These are phyloP conservation scores for Chaetomium olivaceum DNA, from an alignment of 2,329 filamentous ascomycete species.

Conservation along the genomic window DNA sequence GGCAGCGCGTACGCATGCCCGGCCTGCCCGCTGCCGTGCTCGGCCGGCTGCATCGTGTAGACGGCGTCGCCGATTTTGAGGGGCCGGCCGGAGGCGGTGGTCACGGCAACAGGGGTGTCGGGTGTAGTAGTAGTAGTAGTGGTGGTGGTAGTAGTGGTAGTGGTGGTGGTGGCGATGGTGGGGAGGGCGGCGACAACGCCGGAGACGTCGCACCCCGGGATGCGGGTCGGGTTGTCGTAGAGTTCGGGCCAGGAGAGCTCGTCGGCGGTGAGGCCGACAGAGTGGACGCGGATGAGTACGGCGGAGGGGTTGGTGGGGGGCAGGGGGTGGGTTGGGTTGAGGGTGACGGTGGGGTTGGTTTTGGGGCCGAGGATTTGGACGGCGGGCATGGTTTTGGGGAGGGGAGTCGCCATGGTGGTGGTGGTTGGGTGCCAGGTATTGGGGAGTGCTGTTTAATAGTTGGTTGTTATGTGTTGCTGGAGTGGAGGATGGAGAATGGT, in stretches of 20 bases:
- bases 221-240: slow-evolving; percentile 33
- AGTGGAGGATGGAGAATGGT: not conserved
- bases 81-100: not conserved
- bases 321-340: slow-evolving; percentile 17
- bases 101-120: too few species aligned
- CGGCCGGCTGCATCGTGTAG: slow-evolving; percentile 35
- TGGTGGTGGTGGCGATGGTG: slow-evolving; percentile 27
- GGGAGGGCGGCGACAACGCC: slow-evolving; percentile 37
- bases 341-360: slow-evolving; percentile 1
- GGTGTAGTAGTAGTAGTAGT: slow-evolving; percentile 26
- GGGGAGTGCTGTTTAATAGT: too few species aligned
- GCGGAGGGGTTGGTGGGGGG: slow-evolving; percentile 28
- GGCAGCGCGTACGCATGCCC: slow-evolving; percentile 34
- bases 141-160: slow-evolving; percentile 23
- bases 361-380: slow-evolving; percentile 36
- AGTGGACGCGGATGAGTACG: slow-evolving; percentile 38
- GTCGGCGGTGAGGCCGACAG: slow-evolving; percentile 40
- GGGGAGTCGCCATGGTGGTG: not conserved
- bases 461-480: not conserved
- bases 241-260: slow-evolving; percentile 41
- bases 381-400: slow-evolving; percentile 37
- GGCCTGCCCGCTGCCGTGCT: slow-evolving; percentile 33
- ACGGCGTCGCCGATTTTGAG: slow-evolving; percentile 27
- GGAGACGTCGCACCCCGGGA: slow-evolving; percentile 43
- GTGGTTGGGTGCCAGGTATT: not conserved